Evolutionary conservation across 352 stramenopile species (phyloP).

Genomic region (Blastocystis sp.): DNA sequence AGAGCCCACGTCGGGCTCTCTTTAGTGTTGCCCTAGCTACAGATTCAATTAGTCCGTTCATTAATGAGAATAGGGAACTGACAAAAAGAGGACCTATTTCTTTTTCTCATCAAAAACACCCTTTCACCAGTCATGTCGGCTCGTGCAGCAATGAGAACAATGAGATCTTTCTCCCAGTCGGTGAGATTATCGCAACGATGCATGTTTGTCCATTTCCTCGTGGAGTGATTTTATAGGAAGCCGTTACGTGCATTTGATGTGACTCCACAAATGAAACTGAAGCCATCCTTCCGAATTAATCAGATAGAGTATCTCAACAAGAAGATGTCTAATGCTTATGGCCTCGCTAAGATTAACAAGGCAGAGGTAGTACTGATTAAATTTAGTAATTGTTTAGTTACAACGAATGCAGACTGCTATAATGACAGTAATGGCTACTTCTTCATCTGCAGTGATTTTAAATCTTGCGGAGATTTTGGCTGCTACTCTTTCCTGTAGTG

Average conservation of each 20-base stretch:
- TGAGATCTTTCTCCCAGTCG: neutral
- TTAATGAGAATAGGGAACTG: neutral
- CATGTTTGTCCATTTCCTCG: neutral
- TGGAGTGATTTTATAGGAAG: neutral
- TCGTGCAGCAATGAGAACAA: neutral
- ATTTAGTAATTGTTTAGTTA: neutral
- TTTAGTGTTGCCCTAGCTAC: conserved; percentile 31
- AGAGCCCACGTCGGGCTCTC: conserved; percentile 68
- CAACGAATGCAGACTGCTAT: conserved; percentile 37
- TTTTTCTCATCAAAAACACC: neutral
- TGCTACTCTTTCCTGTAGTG: neutral
- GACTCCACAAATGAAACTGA: conserved; percentile 28
- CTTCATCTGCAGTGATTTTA: neutral
- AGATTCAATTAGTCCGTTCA: conserved; percentile 22
- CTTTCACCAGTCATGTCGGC: conserved; percentile 22
- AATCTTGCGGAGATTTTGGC: conserved; percentile 7
- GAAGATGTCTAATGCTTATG: conserved; percentile 13
- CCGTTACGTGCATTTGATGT: neutral
- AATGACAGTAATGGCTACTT: neutral
- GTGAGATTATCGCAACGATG: neutral
- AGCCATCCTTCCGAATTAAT: neutral
- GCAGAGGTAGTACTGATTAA: neutral
- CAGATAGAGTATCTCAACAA: conserved; percentile 18
- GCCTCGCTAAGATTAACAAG: conserved; percentile 44
- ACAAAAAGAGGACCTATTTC: neutral